Evolutionary conservation across 352 stramenopile species (phyloP).

Genomic region (Phytophthora rubi): DNA sequence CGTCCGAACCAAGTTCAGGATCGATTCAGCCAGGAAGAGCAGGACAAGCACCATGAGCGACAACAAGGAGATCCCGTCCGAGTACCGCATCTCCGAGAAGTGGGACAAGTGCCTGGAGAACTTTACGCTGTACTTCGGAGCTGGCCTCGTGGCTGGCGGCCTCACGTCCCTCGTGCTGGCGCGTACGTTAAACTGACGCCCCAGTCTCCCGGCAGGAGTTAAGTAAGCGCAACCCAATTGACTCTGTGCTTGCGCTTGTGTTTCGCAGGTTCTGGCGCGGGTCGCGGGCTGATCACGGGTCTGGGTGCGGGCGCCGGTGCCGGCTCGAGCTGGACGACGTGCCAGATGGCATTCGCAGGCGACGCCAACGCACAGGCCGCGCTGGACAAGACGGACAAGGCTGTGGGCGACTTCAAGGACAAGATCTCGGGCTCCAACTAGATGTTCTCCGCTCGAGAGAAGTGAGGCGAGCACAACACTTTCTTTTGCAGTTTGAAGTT

Average conservation of each 20-base stretch:
- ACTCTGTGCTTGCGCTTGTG: constrained; percentile 1
- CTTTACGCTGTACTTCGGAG: constrained; percentile 87
- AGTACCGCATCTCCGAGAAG: constrained; percentile 92
- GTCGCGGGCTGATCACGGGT: constrained; percentile 70
- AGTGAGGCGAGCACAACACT: neutral
- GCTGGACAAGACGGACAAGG: constrained; percentile 81
- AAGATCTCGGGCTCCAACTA: constrained; percentile 47
- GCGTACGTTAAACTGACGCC: constrained; percentile 50
- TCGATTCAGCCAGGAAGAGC: constrained; percentile 14
- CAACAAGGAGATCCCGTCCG: constrained; percentile 77
- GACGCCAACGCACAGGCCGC: constrained; percentile 65
- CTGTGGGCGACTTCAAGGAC: constrained; percentile 77
- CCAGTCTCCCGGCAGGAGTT: neutral
- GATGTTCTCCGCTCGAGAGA: constrained; percentile 15
- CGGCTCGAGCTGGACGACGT: constrained; percentile 87
- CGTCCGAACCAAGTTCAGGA: constrained; percentile 35
- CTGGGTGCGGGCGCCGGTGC: constrained; percentile 73
- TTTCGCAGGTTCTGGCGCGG: constrained; percentile 62
- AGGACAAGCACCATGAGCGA: constrained; percentile 44
- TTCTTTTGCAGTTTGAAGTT: constrained; percentile 14
- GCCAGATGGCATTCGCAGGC: constrained; percentile 83
- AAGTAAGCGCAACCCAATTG: neutral
- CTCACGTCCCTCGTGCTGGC: constrained; percentile 85
- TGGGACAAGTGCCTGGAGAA: constrained; percentile 92
- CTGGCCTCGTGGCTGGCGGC: constrained; percentile 79